Evolutionary conservation across 1,139 yeast genomes (phyloP).

Genomic region (Geotrichum cucujoidarum): DNA sequence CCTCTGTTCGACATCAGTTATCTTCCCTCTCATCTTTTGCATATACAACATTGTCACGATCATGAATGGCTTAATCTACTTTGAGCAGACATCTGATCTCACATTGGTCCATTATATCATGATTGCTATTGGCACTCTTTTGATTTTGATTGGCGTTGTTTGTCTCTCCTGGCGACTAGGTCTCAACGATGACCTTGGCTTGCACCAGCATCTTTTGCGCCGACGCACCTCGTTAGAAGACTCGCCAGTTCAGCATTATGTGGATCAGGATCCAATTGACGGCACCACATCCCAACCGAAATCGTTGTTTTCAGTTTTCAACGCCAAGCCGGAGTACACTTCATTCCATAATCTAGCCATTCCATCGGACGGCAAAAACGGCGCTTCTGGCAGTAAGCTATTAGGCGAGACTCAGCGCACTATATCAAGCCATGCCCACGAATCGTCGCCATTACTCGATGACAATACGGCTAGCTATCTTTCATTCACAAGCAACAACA

Average conservation of each 20-base stretch:
- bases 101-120: conserved; percentile 39
- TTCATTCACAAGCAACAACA: conserved; percentile 8
- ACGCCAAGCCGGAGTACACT: not conserved
- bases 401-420: not conserved
- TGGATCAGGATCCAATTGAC: not conserved
- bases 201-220: conserved; percentile 13
- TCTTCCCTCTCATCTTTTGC: conserved; percentile 83
- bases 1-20: conserved; percentile 68
- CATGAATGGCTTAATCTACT: conserved; percentile 65
- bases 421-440: not conserved
- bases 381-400: not conserved
- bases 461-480: conserved; percentile 9
- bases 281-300: not conserved
- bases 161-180: conserved; percentile 44
- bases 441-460: conserved; percentile 4
- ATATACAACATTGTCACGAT: conserved; percentile 73
- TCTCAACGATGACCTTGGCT: conserved; percentile 17
- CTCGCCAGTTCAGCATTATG: not conserved
- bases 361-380: not conserved
- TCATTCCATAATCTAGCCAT: not conserved
- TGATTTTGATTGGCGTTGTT: conserved; percentile 53
- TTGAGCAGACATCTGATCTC: conserved; percentile 47
- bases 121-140: conserved; percentile 48
- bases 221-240: not conserved
- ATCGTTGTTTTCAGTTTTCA: not conserved